phyloP scores from a whole-genome alignment of 176 grass and related monocot genomes.

The Aegilops bicornis region DNA sequence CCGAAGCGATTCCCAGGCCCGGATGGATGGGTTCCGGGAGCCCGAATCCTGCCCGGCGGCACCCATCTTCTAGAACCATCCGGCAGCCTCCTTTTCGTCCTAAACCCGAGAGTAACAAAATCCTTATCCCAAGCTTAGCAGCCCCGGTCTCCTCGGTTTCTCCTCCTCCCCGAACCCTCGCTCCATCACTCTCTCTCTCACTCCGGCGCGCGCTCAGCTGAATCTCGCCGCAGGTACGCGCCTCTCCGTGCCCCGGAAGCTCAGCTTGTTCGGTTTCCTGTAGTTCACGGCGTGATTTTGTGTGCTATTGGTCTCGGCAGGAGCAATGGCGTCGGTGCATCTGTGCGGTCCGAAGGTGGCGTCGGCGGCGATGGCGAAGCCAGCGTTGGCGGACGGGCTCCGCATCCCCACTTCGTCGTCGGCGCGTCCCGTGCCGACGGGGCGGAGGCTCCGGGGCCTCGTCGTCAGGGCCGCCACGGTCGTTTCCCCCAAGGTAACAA shows the following conservation, averaged over 20 bases:
- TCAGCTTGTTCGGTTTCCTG: background rate
- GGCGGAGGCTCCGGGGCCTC: slow-evolving; percentile 37
- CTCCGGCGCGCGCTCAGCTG: background rate
- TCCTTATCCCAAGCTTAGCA: slow-evolving; percentile 30
- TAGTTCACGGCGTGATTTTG: background rate
- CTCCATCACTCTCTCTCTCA: background rate
- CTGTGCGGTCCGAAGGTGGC: slow-evolving; percentile 26
- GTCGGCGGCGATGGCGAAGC: slow-evolving; percentile 16
- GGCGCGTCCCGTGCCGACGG: slow-evolving; percentile 16
- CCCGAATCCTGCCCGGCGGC: background rate
- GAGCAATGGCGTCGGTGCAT: slow-evolving; percentile 56
- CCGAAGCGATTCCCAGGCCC: no score
- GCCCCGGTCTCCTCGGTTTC: background rate
- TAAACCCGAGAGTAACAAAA: slow-evolving; percentile 20
- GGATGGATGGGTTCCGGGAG: background rate
- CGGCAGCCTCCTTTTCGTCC: background rate
- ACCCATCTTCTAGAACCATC: slow-evolving; percentile 34
- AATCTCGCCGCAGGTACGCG: background rate
- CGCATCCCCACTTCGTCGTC: slow-evolving; percentile 12
- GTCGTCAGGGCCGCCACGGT: slow-evolving; percentile 63
- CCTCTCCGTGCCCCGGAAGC: background rate
- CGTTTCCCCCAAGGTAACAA: slow-evolving; percentile 67
- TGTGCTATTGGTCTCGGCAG: background rate
- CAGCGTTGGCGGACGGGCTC: slow-evolving; percentile 32
- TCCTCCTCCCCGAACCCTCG: background rate